phyloP scores from a whole-genome alignment of 257 asterid genomes.

The Marsdenia floribunda region DNA sequence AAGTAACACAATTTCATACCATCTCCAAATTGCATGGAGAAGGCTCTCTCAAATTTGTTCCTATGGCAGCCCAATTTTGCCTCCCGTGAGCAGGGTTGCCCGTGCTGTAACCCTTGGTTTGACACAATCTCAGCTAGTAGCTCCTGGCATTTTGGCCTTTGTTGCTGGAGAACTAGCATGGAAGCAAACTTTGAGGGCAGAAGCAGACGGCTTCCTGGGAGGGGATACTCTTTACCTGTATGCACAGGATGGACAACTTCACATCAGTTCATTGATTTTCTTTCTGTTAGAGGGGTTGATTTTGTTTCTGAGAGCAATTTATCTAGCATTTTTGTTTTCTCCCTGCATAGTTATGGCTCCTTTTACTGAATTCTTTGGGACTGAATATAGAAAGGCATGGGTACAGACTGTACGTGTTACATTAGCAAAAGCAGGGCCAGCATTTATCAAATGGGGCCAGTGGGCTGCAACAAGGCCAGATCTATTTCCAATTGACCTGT shows the following conservation, averaged over 20 bases:
- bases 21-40: slow-evolving; percentile 61
- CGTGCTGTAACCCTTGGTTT: slow-evolving; percentile 71
- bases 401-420: slow-evolving; percentile 55
- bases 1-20: slow-evolving; percentile 33
- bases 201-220: slow-evolving; percentile 52
- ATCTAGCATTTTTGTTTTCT: slow-evolving; percentile 55
- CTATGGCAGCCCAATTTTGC: slow-evolving; percentile 38
- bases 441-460: slow-evolving; percentile 95
- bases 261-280: slow-evolving; percentile 44
- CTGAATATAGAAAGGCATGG: slow-evolving; percentile 67
- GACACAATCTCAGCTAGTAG: slow-evolving; percentile 70
- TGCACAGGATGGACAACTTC: slow-evolving; percentile 60
- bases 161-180: slow-evolving; percentile 49
- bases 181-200: slow-evolving; percentile 39
- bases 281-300: slow-evolving; percentile 61
- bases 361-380: slow-evolving; percentile 59
- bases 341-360: slow-evolving; percentile 87
- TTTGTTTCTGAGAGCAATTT: slow-evolving; percentile 54
- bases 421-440: slow-evolving; percentile 87
- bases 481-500: slow-evolving; percentile 69
- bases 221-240: slow-evolving; percentile 46
- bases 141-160: slow-evolving; percentile 77
- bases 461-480: slow-evolving; percentile 98
- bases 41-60: slow-evolving; percentile 51
- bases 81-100: slow-evolving; percentile 61